A percentile compares a stretch with the other conserved stretches of the same genome.
phyloP scores from a whole-genome alignment of 352 stramenopile species.

The Hyaloperonospora brassicae region DNA sequence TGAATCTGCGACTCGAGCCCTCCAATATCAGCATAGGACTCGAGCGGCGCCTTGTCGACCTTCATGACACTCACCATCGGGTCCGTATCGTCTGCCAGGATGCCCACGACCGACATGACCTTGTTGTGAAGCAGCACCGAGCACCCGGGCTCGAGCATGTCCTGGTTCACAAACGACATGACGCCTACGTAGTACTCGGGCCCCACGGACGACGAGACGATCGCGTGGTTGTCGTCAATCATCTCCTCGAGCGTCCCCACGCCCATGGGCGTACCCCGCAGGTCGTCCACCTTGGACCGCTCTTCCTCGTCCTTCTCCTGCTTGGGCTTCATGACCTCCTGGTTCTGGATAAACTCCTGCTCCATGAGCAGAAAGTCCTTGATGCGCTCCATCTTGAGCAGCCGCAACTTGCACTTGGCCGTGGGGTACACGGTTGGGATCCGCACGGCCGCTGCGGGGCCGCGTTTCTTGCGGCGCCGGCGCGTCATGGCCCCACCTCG shows the following conservation, averaged over 20 bases:
- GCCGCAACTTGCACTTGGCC: constrained; percentile 98
- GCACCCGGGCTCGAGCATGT: constrained; percentile 98
- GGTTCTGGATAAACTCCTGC: constrained; percentile 99
- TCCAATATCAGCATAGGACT: constrained; percentile 99
- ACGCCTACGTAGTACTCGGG: constrained; percentile 99
- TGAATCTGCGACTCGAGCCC: constrained; percentile 97
- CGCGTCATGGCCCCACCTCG: constrained; percentile 78
- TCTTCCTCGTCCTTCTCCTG: constrained; percentile 99
- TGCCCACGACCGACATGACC: constrained; percentile 98
- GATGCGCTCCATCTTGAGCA: constrained; percentile 99
- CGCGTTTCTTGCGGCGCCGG: constrained; percentile 90
- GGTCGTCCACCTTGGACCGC: constrained; percentile 97
- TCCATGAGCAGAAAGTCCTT: constrained; percentile 99
- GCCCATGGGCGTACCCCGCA: constrained; percentile 96
- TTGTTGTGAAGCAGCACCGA: constrained; percentile 99
- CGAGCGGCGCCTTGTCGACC: constrained; percentile 98
- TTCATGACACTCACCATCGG: constrained; percentile 99
- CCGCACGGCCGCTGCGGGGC: constrained; percentile 76
- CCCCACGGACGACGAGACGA: constrained; percentile 96
- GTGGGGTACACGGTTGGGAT: constrained; percentile 93
- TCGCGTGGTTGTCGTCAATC: constrained; percentile 99
- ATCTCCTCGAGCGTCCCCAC: constrained; percentile 99
- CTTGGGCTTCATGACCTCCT: constrained; percentile 99
- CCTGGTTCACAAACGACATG: constrained; percentile 99
- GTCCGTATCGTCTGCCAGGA: constrained; percentile 98